Base-by-base conservation (phyloP, 1,284 basidiomycete genomes). In the Athelia psychrophila region DNA sequence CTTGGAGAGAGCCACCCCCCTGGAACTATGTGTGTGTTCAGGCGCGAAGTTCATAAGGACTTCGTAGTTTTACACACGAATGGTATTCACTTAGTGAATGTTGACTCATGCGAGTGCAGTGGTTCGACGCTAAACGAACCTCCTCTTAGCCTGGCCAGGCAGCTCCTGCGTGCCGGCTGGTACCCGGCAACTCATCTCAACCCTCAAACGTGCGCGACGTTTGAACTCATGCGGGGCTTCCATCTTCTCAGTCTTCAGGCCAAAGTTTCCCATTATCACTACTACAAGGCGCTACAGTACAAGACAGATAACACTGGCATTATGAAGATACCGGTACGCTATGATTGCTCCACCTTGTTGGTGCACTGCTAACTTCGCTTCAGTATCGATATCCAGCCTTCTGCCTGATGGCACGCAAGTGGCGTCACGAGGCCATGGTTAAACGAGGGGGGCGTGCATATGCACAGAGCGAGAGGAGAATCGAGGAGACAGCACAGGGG, bases 41-140 rank as follows among this genome's bases (percentile, higher is more conserved):
- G 57, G 5, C 18, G 23, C 10, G 4, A 53, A 1, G 57, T 53
- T 53, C 24, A 40, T 22, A n/a, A 15, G 18, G 5, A 25, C 19
- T 69, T 73, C 45, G 51, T 63, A 1, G 58, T 71, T 3, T 42
- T 74, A 8, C 58, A 72, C 51, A 56, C 52, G 3, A 64, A 61
- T 36, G 69, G 70, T 1, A 55, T 73, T 19, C 68, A 70, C 44
- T 27, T 58, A 1, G 58, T 72, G 3, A 51, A 48, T 2, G 27
- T 74, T 2, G 54, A 68, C 42, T 70, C 62, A 50, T 74, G 71
- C 48, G 58, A 54, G 0, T 74, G 71, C 55, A 51, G 50, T 15
- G 44, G 3, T 46, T 13, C 13, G 27, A 30, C 5, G 6, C 27
- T 13, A 13, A 51, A 25, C 40, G 45, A 25, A 30, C 38, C 16